Conservation (phyloP, 805 yeast species). For the Saccharomycopsis vini region DNA sequence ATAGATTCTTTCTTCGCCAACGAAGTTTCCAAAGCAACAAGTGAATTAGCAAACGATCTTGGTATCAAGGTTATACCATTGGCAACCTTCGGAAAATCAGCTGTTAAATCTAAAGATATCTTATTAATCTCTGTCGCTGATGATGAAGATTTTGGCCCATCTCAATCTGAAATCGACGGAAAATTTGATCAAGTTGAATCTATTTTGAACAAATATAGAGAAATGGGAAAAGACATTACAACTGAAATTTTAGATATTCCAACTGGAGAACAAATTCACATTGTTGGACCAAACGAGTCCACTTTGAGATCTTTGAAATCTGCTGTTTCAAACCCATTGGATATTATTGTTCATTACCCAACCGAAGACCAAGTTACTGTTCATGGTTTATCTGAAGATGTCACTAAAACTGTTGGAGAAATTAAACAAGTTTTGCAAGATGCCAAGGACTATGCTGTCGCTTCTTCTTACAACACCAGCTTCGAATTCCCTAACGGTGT, state of each 20-base stretch:
- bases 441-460: constrained; percentile 40
- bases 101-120: constrained; percentile 32
- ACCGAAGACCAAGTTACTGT: constrained; percentile 49
- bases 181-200: constrained; percentile 45
- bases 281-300: constrained; percentile 53
- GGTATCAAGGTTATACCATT: constrained; percentile 53
- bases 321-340: constrained; percentile 29
- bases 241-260: constrained; percentile 44
- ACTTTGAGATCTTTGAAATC: constrained; percentile 39
- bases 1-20: constrained; percentile 53
- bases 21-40: constrained; percentile 34
- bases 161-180: constrained; percentile 47
- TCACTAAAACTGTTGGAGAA: constrained; percentile 42
- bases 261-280: constrained; percentile 45
- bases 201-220: constrained; percentile 50
- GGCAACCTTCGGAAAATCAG: constrained; percentile 37
- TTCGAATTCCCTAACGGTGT: constrained; percentile 57
- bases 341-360: constrained; percentile 41
- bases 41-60: constrained; percentile 33
- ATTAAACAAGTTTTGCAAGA: constrained; percentile 48
- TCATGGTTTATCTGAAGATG: constrained; percentile 63
- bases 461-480: constrained; percentile 35
- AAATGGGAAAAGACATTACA: constrained; percentile 44
- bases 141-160: constrained; percentile 65
- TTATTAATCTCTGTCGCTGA: constrained; percentile 44